Base-by-base conservation (phyloP, 306 rosid genomes). In the Vigna reflexopilosa region DNA sequence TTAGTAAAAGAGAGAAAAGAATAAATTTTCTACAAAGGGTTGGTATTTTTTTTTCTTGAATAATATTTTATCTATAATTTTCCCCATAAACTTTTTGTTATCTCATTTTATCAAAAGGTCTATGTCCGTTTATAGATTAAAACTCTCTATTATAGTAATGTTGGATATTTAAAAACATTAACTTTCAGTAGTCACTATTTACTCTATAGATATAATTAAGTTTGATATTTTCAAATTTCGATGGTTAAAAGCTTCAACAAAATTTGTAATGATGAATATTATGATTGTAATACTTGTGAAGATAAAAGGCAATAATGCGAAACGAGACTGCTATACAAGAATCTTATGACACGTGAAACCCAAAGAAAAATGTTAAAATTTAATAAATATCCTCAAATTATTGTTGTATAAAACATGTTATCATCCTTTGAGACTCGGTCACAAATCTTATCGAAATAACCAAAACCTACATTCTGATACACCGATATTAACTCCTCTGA, bases 321-420 rank as follows among this genome's bases (percentile, higher is more conserved):
- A 64, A 28, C 5, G 44, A 51, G 48, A 77, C 55, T 63, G 34
- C 6, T 51, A 52, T 19, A 54, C 50, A 69, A 32, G 84, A 71
- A 81, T 76, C 80, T 71, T 7, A 67, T 67, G 55, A 49, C 86
- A 77, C 82, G 77, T 52, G 86, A 54, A 73, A 83, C 77, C 83
- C 81, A 38, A 77, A 11, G 0, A 10, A 45, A 5, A 45, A 45
- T 12, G 65, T 36, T 54, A 19, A 36, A 72, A 34, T 52, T 71
- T 12, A 51, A 52, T 71, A 5, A 54, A n/a, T 54, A 17, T 54
- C 34, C 65, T 71, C 64, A 51, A 36, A 71, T 51, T 32, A 32
- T 10, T 15, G 16, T 63, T 36, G 30, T 52, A 52, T 34, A 19
- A 30, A 54, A 55, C 54, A 12, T 49, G 13, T 7, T 47, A 6